These are phyloP conservation scores for Carex arenaria DNA, from an alignment of 202 grass and related monocot genomes.

Conservation along the genomic window DNA sequence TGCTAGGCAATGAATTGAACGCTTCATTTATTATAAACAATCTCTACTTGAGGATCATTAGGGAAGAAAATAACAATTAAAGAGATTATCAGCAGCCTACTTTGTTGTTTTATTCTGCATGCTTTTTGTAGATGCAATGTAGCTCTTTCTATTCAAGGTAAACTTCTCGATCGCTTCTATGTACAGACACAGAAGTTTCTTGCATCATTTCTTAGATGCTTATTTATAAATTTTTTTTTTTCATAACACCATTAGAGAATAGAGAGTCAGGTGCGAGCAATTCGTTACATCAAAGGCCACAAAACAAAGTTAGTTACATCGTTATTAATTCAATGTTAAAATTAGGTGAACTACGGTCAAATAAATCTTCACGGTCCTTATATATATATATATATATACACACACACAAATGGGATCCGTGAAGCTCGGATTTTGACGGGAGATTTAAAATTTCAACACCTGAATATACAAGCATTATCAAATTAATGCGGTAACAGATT, in stretches of 20 bases:
- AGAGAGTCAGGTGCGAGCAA: neutral
- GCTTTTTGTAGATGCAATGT: neutral
- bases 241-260: neutral
- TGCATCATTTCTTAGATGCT: neutral
- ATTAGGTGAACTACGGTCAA: neutral
- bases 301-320: neutral
- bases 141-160: neutral
- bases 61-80: neutral
- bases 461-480: neutral
- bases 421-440: neutral
- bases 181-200: neutral
- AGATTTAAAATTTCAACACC: neutral
- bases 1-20: neutral
- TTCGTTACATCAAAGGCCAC: neutral
- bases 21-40: neutral
- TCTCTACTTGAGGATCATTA: constrained; percentile 14
- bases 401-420: neutral
- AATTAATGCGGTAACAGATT: no score
- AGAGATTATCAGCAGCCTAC: neutral
- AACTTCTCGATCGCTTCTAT: neutral
- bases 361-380: neutral
- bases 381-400: neutral
- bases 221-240: neutral
- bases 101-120: constrained; percentile 7
- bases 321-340: neutral